A percentile compares a stretch with the other conserved stretches of the same genome.
phyloP scores from a whole-genome alignment of 176 grass and related monocot species.

The Avena atlantica region DNA sequence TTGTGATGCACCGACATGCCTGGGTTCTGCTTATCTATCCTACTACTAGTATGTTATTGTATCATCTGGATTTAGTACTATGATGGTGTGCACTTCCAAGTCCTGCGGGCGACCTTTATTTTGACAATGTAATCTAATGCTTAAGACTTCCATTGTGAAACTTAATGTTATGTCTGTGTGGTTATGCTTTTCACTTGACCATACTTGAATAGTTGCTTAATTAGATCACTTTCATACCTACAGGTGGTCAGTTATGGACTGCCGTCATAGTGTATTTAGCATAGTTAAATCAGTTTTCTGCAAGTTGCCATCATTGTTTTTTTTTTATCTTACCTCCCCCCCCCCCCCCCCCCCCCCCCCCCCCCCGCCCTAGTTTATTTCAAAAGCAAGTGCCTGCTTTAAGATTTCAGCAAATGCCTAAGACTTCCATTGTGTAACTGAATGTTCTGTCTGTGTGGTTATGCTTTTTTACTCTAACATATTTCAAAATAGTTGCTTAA shows the following conservation, averaged over 20 bases:
- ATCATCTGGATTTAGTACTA: background rate
- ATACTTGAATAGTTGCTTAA: background rate
- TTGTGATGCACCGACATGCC: background rate
- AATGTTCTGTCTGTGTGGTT: too few species aligned
- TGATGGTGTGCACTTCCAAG: background rate
- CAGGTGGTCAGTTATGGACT: background rate
- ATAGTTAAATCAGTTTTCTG: too few species aligned
- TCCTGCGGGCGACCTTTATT: background rate
- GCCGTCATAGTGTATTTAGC: background rate
- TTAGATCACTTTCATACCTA: background rate
- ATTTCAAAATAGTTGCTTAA: too few species aligned
- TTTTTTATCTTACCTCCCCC: too few species aligned
- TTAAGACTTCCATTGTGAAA: background rate
- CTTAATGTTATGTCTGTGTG: background rate
- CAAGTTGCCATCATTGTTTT: too few species aligned
- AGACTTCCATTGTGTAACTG: too few species aligned
- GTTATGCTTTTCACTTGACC: background rate
- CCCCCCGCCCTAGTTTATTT: too few species aligned
- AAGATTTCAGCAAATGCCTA: too few species aligned
- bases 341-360: too few species aligned
- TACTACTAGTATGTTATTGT: background rate
- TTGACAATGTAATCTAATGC: background rate
- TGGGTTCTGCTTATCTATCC: background rate
- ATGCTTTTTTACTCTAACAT: too few species aligned
- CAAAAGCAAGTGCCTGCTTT: too few species aligned